Evolutionary conservation across 306 rosid genomes (phyloP).

Genomic region (Lathyrus aphaca): DNA sequence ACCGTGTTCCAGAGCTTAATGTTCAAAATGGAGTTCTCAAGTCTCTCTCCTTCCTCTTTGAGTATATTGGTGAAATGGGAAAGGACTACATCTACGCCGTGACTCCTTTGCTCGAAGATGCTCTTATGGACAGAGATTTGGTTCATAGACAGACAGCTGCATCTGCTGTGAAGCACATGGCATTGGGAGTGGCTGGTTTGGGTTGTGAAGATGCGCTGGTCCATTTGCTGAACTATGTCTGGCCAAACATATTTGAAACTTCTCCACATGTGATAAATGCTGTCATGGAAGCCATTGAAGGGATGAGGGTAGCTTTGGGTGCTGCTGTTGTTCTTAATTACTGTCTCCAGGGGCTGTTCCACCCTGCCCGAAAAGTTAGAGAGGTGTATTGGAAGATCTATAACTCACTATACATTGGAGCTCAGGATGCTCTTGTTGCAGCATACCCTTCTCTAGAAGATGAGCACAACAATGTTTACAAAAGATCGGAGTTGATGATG

Average conservation of each 20-base stretch:
- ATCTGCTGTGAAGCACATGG: constrained; percentile 98
- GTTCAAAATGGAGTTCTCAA: constrained; percentile 95
- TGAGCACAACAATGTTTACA: constrained; percentile 46
- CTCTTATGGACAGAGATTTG: constrained; percentile 93
- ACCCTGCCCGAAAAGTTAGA: constrained; percentile 47
- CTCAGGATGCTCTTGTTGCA: constrained; percentile 51
- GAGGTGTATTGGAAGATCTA: constrained; percentile 52
- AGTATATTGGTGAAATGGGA: constrained; percentile 99
- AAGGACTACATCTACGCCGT: constrained; percentile 96
- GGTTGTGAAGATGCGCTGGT: constrained; percentile 91
- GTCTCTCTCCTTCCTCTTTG: constrained; percentile 89
- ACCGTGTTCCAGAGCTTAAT: constrained; percentile 94
- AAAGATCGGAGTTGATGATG: constrained; percentile 46
- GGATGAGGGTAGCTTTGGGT: constrained; percentile 96
- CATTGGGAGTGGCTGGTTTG: constrained; percentile 96
- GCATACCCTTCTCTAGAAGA: constrained; percentile 47
- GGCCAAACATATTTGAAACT: constrained; percentile 97
- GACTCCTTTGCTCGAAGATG: constrained; percentile 94
- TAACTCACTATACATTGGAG: constrained; percentile 44
- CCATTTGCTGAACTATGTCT: constrained; percentile 83
- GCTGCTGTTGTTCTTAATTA: constrained; percentile 79
- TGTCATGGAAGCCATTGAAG: constrained; percentile 97
- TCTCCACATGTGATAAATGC: constrained; percentile 96
- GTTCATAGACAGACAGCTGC: constrained; percentile 98
- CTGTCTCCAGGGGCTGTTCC: constrained; percentile 48